Evolutionary conservation across 2,329 filamentous ascomycete genomes (phyloP), one percentile per base, ranked within the genome.

Genomic region (Paracamarosporium sp.): DNA sequence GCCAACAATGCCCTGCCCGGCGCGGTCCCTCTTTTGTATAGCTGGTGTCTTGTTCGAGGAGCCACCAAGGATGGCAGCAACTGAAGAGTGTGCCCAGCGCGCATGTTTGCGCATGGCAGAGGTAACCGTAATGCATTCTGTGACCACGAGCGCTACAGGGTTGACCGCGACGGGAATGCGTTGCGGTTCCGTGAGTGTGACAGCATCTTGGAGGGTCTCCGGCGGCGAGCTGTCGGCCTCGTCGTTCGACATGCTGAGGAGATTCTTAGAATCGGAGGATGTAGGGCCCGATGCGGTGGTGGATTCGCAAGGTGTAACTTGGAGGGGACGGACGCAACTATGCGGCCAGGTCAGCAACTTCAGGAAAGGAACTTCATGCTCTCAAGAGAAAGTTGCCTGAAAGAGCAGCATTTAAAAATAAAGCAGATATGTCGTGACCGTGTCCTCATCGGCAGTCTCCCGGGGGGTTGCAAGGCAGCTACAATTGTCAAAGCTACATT

Each of bases 21-120:
- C 65, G 53, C 73, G 67, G 56, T 78, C 71, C 50, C 73, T 67
- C 62, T 70, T 69, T 30, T 72, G 71, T 52, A 74, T 68, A 20
- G 73, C 67, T 17, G 72, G 71, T 13, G 72, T 80, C 73, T 74
- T 80, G 53, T 82, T 80, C 53, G 83, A 81, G 33, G 82, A 83
- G 63, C 92, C 92, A 50, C 95, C 95, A 30, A 99, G 84, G 60
- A 99, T 99, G 52, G 94, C 94, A 35, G 95, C 93, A 43, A 99
- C 95, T 5, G 93, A 97, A 12, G 93, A 97, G 76, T 98, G 93
- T 46, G 93, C 92, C 84, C 94, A 98, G 64, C 95, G 90, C 63
- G 93, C 91, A 85, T 97, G 90, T 81, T 99, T 99, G 72, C 96
- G 93, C 86, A 99, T 97, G 60, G 93, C 93, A 61, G 94, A 97